phyloP scores from a whole-genome alignment of 2,329 filamentous ascomycete genomes.

The Truncatella angustata region DNA sequence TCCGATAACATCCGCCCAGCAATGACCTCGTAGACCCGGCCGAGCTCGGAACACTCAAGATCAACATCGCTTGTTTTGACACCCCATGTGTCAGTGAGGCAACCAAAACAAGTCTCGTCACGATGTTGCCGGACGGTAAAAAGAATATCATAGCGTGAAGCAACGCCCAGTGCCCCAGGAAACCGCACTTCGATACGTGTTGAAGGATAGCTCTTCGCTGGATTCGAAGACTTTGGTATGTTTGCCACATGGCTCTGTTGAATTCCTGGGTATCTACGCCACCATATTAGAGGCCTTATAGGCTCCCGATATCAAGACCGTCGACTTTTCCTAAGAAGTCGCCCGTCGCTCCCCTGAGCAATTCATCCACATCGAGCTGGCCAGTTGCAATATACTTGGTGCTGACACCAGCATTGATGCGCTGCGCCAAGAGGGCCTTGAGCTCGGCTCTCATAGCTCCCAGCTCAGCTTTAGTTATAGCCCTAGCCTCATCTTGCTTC shows the following conservation, averaged over 20 bases:
- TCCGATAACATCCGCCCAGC: not conserved
- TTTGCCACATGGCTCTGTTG: too few relatives aligned
- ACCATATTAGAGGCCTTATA: constrained; percentile 16
- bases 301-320: constrained; percentile 36
- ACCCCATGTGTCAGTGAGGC: too few relatives aligned
- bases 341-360: constrained; percentile 63
- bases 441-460: constrained; percentile 69
- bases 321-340: constrained; percentile 61
- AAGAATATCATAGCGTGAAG: too few relatives aligned
- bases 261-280: not conserved
- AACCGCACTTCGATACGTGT: too few relatives aligned
- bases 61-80: too few relatives aligned
- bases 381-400: constrained; percentile 75
- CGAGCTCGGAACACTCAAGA: too few relatives aligned
- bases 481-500: constrained; percentile 69
- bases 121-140: too few relatives aligned
- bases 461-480: constrained; percentile 71
- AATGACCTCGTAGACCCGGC: not conserved
- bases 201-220: too few relatives aligned
- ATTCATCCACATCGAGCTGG: constrained; percentile 74
- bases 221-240: too few relatives aligned
- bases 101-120: too few relatives aligned
- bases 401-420: constrained; percentile 85
- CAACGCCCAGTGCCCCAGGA: too few relatives aligned
- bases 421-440: constrained; percentile 64